phyloP scores from a whole-genome alignment of 257 asterid species.

The Plantago ovata region DNA sequence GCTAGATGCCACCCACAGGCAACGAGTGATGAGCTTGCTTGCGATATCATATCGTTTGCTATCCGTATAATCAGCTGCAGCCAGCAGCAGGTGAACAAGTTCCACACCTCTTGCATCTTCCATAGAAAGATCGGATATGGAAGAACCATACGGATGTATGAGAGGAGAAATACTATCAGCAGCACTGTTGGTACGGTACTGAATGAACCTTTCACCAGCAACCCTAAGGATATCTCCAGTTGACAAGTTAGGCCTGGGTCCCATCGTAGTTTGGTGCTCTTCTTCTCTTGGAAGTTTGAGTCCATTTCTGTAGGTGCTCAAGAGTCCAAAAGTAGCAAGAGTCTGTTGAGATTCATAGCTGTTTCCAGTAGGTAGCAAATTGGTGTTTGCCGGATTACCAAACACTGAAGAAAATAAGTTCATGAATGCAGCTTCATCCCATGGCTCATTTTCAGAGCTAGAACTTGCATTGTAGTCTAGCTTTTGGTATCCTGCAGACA shows the following conservation, averaged over 20 bases:
- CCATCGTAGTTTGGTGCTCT: not conserved
- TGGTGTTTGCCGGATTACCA: not conserved
- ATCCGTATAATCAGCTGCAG: constrained; percentile 50
- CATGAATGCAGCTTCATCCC: too few species aligned
- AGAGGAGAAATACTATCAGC: constrained; percentile 43
- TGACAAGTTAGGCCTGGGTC: constrained; percentile 23
- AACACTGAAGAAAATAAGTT: too few species aligned
- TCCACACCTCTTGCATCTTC: constrained; percentile 52
- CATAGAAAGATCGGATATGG: constrained; percentile 34
- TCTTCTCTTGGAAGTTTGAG: constrained; percentile 18
- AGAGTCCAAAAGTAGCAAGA: constrained; percentile 30
- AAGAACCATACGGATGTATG: constrained; percentile 51
- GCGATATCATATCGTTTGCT: constrained; percentile 36
- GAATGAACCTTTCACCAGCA: constrained; percentile 62
- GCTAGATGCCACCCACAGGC: constrained; percentile 34
- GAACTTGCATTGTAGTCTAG: too few species aligned
- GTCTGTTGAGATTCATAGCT: constrained; percentile 3
- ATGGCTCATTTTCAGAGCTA: too few species aligned
- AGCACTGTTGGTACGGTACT: constrained; percentile 39
- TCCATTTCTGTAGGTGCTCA: constrained; percentile 29
- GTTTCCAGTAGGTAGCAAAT: not conserved
- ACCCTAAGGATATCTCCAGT: constrained; percentile 40
- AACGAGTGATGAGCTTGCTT: constrained; percentile 29
- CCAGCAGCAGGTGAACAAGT: constrained; percentile 41
- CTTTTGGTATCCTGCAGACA: too few species aligned